Percentiles rank a stretch among this genome's conserved stretches.
Conservation (phyloP, 345 rosid species). For the Salix dunnii region DNA sequence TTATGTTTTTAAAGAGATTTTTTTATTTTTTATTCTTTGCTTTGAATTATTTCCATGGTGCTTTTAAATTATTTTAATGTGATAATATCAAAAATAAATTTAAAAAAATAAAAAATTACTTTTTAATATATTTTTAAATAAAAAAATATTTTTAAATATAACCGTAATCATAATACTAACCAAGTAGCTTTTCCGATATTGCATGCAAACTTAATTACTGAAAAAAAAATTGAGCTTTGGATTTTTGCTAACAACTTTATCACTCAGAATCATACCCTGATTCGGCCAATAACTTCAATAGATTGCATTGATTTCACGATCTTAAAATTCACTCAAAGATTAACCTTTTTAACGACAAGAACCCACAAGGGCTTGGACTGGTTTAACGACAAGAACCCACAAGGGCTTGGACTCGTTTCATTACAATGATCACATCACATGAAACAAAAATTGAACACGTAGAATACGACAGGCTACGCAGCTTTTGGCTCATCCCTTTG, state of each 20-base stretch:
- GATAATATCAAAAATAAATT: too few relatives aligned
- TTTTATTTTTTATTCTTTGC: too few relatives aligned
- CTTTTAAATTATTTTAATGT: too few relatives aligned
- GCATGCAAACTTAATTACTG: too few relatives aligned
- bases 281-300: background rate
- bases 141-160: too few relatives aligned
- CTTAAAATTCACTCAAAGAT: background rate
- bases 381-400: conserved; percentile 2
- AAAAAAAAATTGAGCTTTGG: too few relatives aligned
- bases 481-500: background rate
- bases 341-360: background rate
- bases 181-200: too few relatives aligned
- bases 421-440: background rate
- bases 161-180: too few relatives aligned
- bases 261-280: conserved; percentile 16
- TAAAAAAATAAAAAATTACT: too few relatives aligned
- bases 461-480: background rate
- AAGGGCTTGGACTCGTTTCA: background rate
- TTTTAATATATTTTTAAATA: too few relatives aligned
- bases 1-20: too few relatives aligned
- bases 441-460: background rate
- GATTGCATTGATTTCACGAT: conserved; percentile 9
- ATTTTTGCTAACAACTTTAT: conserved; percentile 18
- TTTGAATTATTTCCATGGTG: too few relatives aligned
- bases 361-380: background rate